Conservation (phyloP, 768 basidiomycete genomes). For the Naematelia aurantialba region DNA sequence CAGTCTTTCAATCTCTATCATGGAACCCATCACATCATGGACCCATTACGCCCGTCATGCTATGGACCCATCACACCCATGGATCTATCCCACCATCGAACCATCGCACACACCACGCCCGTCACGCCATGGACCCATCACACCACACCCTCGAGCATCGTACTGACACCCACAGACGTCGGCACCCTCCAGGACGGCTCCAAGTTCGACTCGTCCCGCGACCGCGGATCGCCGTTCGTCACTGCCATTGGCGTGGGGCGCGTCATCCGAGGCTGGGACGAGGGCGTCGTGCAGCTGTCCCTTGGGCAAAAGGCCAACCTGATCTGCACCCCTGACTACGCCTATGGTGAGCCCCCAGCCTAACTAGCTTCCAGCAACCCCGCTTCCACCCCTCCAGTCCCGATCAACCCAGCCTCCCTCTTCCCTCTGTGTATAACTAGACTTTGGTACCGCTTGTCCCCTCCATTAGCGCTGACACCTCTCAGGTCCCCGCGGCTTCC, state of each 20-base stretch:
- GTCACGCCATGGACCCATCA: too few species aligned
- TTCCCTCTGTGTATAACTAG: background rate
- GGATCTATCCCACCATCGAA: too few species aligned
- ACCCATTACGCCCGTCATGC: too few species aligned
- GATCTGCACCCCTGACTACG: constrained; percentile 51
- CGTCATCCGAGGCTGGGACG: constrained; percentile 51
- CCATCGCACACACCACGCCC: too few species aligned
- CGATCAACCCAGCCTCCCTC: too few species aligned
- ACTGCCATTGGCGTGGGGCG: constrained; percentile 33
- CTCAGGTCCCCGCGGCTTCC: constrained; percentile 46
- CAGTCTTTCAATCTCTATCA: too few species aligned
- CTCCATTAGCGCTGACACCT: constrained; percentile 11
- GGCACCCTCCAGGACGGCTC: constrained; percentile 50
- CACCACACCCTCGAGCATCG: too few species aligned
- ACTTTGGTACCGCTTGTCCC: background rate
- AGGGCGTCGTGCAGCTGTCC: constrained; percentile 49
- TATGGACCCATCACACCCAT: too few species aligned
- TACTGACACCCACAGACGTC: too few species aligned
- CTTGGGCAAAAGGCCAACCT: constrained; percentile 51
- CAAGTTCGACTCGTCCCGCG: constrained; percentile 50
- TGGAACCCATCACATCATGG: too few species aligned
- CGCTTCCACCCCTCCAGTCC: background rate
- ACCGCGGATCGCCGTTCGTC: constrained; percentile 19
- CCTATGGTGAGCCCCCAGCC: constrained; percentile 31
- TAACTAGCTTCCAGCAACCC: background rate